phyloP scores from a whole-genome alignment of 2,329 filamentous ascomycete species.

The Aspergillus pseudoterreus region DNA sequence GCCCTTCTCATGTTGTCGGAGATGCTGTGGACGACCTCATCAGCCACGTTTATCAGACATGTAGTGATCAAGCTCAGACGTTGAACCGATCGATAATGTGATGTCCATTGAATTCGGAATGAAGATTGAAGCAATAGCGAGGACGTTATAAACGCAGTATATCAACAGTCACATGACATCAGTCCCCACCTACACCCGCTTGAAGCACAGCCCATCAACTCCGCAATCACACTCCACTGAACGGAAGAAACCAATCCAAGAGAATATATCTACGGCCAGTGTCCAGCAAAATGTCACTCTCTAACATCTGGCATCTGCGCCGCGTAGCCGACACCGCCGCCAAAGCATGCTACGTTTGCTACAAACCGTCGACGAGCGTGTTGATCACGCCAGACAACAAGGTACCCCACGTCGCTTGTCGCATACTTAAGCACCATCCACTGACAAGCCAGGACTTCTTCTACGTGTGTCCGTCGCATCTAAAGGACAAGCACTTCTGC shows the following conservation, averaged over 20 bases:
- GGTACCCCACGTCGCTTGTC: constrained; percentile 46
- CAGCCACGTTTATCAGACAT: too few species aligned
- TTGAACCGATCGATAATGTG: too few species aligned
- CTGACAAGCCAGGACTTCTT: constrained; percentile 68
- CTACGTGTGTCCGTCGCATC: constrained; percentile 78
- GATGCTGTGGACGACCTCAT: too few species aligned
- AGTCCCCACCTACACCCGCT: not conserved
- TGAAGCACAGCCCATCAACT: not conserved
- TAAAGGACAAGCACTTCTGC: constrained; percentile 81
- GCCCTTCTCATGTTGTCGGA: too few species aligned
- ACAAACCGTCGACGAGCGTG: constrained; percentile 80
- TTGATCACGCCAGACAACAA: constrained; percentile 86
- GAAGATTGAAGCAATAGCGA: too few species aligned
- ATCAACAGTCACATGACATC: constrained; percentile 10
- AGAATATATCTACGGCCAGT: not conserved
- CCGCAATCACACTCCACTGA: not conserved
- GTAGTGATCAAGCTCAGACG: too few species aligned
- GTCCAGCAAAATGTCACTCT: constrained; percentile 40
- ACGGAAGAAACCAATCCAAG: not conserved
- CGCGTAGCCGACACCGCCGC: constrained; percentile 80
- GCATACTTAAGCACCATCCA: not conserved
- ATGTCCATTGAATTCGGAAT: too few species aligned
- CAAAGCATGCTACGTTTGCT: constrained; percentile 87
- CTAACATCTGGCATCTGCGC: constrained; percentile 80
- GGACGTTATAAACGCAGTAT: too few species aligned